A percentile compares a stretch with the other conserved stretches of the same genome.
phyloP scores from a whole-genome alignment of 2,329 filamentous ascomycete genomes.

The Ceratocystis ficicola region DNA sequence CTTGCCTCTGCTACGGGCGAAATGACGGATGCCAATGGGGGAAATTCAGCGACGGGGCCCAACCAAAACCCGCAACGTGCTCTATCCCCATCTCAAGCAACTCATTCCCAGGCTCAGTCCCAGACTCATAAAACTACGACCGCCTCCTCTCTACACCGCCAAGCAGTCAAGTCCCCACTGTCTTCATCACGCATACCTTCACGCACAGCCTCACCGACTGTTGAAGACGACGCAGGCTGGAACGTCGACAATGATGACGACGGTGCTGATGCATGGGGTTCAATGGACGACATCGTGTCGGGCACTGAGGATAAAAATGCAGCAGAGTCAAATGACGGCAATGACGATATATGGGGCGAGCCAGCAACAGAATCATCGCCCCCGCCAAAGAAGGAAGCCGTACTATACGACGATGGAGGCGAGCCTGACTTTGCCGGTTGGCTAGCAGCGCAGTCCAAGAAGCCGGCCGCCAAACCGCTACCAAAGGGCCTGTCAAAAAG shows the following conservation, averaged over 20 bases:
- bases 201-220: conserved; percentile 32
- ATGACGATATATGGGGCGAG: conserved; percentile 33
- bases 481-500: conserved; percentile 71
- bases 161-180: conserved; percentile 44
- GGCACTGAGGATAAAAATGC: conserved; percentile 27
- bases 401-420: conserved; percentile 49
- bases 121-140: conserved; percentile 35
- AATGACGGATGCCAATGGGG: conserved; percentile 51
- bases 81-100: conserved; percentile 31
- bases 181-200: conserved; percentile 33
- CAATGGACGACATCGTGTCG: conserved; percentile 46
- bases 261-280: conserved; percentile 66
- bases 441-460: conserved; percentile 79
- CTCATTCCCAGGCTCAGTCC: conserved; percentile 22
- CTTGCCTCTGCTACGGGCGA: conserved; percentile 72
- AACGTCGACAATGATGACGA: conserved; percentile 31
- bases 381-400: conserved; percentile 25
- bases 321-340: conserved; percentile 26
- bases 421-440: conserved; percentile 95
- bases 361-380: conserved; percentile 24
- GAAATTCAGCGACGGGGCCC: background rate
- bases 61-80: conserved; percentile 28
- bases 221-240: conserved; percentile 36
- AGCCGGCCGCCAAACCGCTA: conserved; percentile 46
- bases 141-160: conserved; percentile 47